phyloP scores from a whole-genome alignment of 2,329 filamentous ascomycete species.

The Epichloe coenophiala region DNA sequence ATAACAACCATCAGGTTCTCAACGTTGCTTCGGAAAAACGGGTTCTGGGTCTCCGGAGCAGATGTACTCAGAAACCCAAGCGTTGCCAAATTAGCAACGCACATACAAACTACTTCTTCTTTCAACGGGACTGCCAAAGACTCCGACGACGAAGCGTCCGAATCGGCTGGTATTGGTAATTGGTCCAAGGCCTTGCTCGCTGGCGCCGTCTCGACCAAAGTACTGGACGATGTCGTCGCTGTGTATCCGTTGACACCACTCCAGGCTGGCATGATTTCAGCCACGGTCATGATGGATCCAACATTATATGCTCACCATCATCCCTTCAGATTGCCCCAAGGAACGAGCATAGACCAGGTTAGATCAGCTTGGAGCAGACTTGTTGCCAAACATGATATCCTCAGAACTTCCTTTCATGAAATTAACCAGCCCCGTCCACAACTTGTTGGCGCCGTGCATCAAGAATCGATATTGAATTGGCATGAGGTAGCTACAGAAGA shows the following conservation, averaged over 20 bases:
- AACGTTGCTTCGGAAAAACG: constrained; percentile 14
- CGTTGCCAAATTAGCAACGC: constrained; percentile 12
- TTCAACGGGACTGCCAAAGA: no score
- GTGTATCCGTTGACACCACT: constrained; percentile 15
- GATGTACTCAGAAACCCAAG: constrained; percentile 21
- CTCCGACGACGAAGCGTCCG: background rate
- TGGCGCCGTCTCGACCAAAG: background rate
- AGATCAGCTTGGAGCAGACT: constrained; percentile 8
- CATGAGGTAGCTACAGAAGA: background rate
- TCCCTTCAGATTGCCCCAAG: background rate
- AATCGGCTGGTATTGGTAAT: background rate
- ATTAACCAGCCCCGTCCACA: background rate
- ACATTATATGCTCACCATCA: constrained; percentile 10
- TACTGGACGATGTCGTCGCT: constrained; percentile 7
- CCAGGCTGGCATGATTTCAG: constrained; percentile 10
- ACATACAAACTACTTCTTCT: background rate
- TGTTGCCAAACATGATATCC: constrained; percentile 9
- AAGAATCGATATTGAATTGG: background rate
- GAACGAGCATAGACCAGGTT: constrained; percentile 6
- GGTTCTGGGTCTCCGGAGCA: constrained; percentile 17
- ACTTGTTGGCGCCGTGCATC: constrained; percentile 5
- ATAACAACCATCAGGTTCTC: constrained; percentile 20
- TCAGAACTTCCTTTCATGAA: constrained; percentile 16
- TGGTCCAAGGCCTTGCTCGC: background rate
- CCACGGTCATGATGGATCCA: constrained; percentile 9